phyloP scores from a whole-genome alignment of 116 monocot genomes.

The Trichopus zeylanicus region DNA sequence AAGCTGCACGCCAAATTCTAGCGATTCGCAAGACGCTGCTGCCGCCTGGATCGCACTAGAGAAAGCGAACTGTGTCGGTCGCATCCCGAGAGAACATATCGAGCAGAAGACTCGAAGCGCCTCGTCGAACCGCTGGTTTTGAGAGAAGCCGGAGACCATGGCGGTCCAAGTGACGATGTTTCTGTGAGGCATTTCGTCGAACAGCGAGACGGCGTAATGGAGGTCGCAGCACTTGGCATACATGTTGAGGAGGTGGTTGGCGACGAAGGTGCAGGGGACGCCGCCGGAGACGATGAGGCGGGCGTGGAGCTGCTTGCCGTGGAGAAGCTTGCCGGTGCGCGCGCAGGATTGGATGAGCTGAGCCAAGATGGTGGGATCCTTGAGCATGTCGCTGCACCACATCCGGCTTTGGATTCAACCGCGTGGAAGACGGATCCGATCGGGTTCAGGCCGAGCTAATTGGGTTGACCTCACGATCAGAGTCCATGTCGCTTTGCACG shows the following conservation, averaged over 20 bases:
- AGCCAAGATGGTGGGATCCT: slow-evolving; percentile 18
- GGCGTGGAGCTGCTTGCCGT: slow-evolving; percentile 38
- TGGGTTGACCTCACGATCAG: too few relatives aligned
- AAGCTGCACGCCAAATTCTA: slow-evolving; percentile 21
- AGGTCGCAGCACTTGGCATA: slow-evolving; percentile 36
- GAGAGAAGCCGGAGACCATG: slow-evolving; percentile 33
- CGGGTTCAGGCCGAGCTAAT: too few relatives aligned
- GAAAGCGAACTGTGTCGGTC: slow-evolving; percentile 40
- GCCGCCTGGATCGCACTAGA: slow-evolving; percentile 38
- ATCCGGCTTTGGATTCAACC: too few relatives aligned
- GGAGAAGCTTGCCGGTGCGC: slow-evolving; percentile 10
- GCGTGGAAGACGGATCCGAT: too few relatives aligned
- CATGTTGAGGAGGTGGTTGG: slow-evolving; percentile 51
- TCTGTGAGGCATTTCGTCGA: slow-evolving; percentile 29
- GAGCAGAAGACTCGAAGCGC: slow-evolving; percentile 25
- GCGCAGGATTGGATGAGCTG: slow-evolving; percentile 39
- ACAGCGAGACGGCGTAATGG: slow-evolving; percentile 14
- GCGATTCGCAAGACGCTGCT: neutral
- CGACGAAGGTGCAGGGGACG: slow-evolving; percentile 27
- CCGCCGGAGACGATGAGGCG: slow-evolving; percentile 19
- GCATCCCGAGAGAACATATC: slow-evolving; percentile 16
- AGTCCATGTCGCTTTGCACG: too few relatives aligned
- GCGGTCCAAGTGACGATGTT: slow-evolving; percentile 44
- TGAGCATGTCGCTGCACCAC: slow-evolving; percentile 18
- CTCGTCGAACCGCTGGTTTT: slow-evolving; percentile 8